These are phyloP conservation scores for Microsporum ferrugineum DNA, from an alignment of 2,329 filamentous ascomycete genomes.

Conservation along the genomic window DNA sequence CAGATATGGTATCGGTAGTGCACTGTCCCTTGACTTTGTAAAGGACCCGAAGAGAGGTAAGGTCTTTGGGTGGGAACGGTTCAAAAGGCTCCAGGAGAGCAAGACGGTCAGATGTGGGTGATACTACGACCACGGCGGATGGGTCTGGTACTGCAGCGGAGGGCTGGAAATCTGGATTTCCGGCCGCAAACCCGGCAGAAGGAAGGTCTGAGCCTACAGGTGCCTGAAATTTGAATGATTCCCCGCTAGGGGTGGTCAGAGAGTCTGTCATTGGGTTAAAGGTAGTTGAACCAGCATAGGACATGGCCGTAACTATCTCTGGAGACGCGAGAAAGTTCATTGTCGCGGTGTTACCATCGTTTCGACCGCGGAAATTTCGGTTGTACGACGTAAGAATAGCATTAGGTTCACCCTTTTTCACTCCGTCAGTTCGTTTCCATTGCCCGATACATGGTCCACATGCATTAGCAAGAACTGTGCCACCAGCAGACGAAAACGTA, in stretches of 20 bases:
- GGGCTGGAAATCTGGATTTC: slow-evolving; percentile 62
- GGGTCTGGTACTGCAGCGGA: slow-evolving; percentile 61
- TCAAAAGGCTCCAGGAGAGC: slow-evolving; percentile 84
- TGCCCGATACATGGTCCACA: slow-evolving; percentile 91
- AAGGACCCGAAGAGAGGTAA: slow-evolving; percentile 68
- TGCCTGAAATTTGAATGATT: slow-evolving; percentile 72
- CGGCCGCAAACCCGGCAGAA: slow-evolving; percentile 66
- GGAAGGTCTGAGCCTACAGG: slow-evolving; percentile 53
- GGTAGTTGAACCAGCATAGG: slow-evolving; percentile 80
- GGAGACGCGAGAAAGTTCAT: slow-evolving; percentile 99
- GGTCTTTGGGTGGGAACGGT: slow-evolving; percentile 65
- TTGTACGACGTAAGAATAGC: slow-evolving; percentile 97
- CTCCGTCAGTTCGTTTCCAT: slow-evolving; percentile 83
- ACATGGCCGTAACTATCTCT: slow-evolving; percentile 92
- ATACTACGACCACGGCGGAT: slow-evolving; percentile 60
- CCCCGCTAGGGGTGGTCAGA: slow-evolving; percentile 66
- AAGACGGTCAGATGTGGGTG: slow-evolving; percentile 78
- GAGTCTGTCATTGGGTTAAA: slow-evolving; percentile 93
- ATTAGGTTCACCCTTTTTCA: slow-evolving; percentile 74
- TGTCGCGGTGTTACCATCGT: slow-evolving; percentile 89
- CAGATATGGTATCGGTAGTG: slow-evolving; percentile 97
- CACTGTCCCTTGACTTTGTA: slow-evolving; percentile 97
- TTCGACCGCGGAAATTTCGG: slow-evolving; percentile 93
- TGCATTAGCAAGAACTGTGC: slow-evolving; percentile 83
- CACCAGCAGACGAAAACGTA: slow-evolving; percentile 77